These are phyloP conservation scores for Benincasa hispida DNA, from an alignment of 306 rosid species.

Conservation along the genomic window DNA sequence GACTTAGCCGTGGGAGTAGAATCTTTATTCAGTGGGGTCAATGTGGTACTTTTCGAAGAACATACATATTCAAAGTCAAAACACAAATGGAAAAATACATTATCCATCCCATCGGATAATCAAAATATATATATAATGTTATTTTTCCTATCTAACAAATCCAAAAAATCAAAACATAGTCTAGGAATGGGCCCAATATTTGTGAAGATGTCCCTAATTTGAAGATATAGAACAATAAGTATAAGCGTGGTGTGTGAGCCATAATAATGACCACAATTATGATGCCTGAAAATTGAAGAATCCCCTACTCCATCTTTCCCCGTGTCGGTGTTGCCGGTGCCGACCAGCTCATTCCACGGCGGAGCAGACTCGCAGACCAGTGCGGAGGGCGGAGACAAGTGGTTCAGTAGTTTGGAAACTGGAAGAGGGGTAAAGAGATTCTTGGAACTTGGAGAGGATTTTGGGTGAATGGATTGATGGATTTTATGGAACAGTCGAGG, in stretches of 20 bases:
- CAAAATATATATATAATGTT: too few relatives aligned
- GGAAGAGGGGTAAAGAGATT: too few relatives aligned
- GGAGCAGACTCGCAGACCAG: not conserved
- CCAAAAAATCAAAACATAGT: not conserved
- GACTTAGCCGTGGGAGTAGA: too few relatives aligned
- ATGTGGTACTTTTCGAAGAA: too few relatives aligned
- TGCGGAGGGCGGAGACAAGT: not conserved
- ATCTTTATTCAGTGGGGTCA: too few relatives aligned
- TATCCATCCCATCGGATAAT: not conserved
- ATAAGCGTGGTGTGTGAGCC: not conserved
- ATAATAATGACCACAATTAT: not conserved
- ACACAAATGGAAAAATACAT: not conserved
- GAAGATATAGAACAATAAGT: not conserved
- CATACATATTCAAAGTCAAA: not conserved
- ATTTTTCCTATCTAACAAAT: not conserved
- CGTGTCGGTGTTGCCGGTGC: not conserved
- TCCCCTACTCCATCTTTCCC: too few relatives aligned
- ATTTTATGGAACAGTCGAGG: not conserved
- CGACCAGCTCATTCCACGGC: not conserved
- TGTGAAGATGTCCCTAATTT: not conserved
- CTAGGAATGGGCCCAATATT: not conserved
- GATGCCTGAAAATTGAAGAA: not conserved
- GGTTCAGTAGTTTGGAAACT: not conserved
- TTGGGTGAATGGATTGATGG: not conserved
- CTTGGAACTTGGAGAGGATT: not conserved